A percentile compares a stretch with the other conserved stretches of the same genome.
phyloP scores from a whole-genome alignment of 371 early-diverging fungal genomes.

The Apophysomyces elegans region DNA sequence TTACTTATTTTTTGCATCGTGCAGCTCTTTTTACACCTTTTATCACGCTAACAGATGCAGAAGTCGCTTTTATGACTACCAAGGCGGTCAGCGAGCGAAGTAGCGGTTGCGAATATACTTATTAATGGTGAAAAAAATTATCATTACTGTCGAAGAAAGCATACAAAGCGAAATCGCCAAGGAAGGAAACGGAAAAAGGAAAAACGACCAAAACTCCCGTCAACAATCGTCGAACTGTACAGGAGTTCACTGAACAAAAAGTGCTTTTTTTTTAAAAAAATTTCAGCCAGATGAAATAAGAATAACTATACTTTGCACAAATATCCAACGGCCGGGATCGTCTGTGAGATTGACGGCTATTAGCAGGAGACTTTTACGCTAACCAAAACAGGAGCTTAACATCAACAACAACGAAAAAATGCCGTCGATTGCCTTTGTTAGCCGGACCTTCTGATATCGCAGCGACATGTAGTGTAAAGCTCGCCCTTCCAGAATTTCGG shows the following conservation, averaged over 20 bases:
- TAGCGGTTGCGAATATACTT: no score
- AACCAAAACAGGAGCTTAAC: not conserved
- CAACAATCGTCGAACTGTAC: no score
- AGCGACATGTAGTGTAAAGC: not conserved
- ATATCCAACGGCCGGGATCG: not conserved
- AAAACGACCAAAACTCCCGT: not conserved
- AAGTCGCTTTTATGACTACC: no score
- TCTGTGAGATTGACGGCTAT: not conserved
- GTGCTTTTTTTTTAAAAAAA: no score
- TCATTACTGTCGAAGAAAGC: not conserved
- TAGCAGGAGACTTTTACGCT: not conserved
- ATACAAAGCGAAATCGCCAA: no score
- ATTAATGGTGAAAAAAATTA: no score
- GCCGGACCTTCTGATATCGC: not conserved
- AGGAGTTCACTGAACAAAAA: no score
- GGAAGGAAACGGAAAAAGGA: not conserved
- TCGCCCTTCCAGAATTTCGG: not conserved
- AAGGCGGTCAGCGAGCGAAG: no score
- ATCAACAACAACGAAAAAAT: not conserved
- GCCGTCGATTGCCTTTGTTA: not conserved
- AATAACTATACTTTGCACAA: not conserved
- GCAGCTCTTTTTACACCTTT: not conserved
- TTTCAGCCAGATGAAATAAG: no score
- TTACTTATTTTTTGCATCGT: not conserved
- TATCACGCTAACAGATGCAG: not conserved